Conservation (phyloP, 1,284 basidiomycete species). For the Phellinidium pouzarii region DNA sequence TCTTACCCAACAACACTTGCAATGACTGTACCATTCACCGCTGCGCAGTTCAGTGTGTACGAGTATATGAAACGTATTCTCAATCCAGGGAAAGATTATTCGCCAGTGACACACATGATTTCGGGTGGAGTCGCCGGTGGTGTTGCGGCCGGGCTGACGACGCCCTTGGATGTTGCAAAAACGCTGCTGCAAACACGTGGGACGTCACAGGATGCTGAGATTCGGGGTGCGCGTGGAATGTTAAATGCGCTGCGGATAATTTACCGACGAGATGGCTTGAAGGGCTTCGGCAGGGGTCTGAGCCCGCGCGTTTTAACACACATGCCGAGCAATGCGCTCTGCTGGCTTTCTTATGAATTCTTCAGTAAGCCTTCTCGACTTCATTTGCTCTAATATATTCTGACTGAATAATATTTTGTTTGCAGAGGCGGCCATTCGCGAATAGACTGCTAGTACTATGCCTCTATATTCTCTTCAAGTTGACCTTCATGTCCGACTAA, state of each 20-base stretch:
- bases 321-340: constrained; percentile 96
- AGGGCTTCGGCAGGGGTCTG: constrained; percentile 84
- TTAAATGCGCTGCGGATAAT: constrained; percentile 87
- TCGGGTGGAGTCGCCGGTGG: constrained; percentile 92
- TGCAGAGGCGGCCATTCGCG: constrained; percentile 23
- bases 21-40: constrained; percentile 97
- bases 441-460: too few species aligned
- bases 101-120: constrained; percentile 84
- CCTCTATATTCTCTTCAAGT: too few species aligned
- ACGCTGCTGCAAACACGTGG: constrained; percentile 94
- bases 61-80: constrained; percentile 86
- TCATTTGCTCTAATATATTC: neutral
- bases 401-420: neutral
- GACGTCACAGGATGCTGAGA: constrained; percentile 72
- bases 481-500: too few species aligned
- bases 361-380: constrained; percentile 65
- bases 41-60: constrained; percentile 96
- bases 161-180: constrained; percentile 98
- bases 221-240: constrained; percentile 83
- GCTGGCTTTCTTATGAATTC: constrained; percentile 96
- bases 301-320: constrained; percentile 90
- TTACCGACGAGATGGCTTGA: constrained; percentile 76
- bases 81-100: constrained; percentile 86
- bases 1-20: constrained; percentile 97
- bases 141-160: constrained; percentile 92